Base-by-base conservation (phyloP, 768 basidiomycete species). In the Cubamyces lactineus region DNA sequence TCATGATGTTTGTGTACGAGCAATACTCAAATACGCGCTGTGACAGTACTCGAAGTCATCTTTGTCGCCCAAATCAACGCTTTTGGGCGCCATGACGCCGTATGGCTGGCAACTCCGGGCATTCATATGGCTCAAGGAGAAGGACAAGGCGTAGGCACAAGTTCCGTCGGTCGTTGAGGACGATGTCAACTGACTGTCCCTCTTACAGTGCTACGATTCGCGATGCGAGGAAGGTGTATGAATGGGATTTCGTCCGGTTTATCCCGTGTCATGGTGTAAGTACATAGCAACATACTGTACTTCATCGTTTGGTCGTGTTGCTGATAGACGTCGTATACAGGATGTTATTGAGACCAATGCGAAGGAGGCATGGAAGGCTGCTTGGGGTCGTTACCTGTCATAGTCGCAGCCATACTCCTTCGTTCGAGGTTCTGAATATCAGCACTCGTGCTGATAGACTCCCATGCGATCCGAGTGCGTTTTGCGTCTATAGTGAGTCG, bases 211-310 rank as follows among this genome's bases (percentile, higher is more conserved):
- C 71, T 21, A 89, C 89, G 86, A 76, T 74, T 34, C 76, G 80
- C 15, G 84, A 87, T 57, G 85, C 83, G 3, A 80, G 78, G 62
- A 83, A 76, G 5, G 89, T 92, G 3, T 78, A 81, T 2, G 77
- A 72, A 1, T 92, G 91, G 91, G 83, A 86, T 62, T 88, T 89
- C 67, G 79, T 85, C 13, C 77, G 83, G 38, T 85, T 86, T 61
- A 87, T 88, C 45, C 86, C 86, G 63, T 89, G 87, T 63, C 87
- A 89, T 71, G 80, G 79, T 19, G 79, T 78, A 58, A 59, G 77
- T 62, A n/a, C n/a, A n/a, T n/a, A n/a, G n/a, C 24, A 42, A 55
- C 13, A 16, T 46, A n/a, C n/a, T n/a, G n/a, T n/a, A n/a, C 9
- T 21, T 16, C 7, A 7, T 9, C 50, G n/a, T 24, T 34, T 1